These are phyloP conservation scores for Sanghuangporus weigelae DNA, from an alignment of 1,284 basidiomycete species.

Conservation along the genomic window DNA sequence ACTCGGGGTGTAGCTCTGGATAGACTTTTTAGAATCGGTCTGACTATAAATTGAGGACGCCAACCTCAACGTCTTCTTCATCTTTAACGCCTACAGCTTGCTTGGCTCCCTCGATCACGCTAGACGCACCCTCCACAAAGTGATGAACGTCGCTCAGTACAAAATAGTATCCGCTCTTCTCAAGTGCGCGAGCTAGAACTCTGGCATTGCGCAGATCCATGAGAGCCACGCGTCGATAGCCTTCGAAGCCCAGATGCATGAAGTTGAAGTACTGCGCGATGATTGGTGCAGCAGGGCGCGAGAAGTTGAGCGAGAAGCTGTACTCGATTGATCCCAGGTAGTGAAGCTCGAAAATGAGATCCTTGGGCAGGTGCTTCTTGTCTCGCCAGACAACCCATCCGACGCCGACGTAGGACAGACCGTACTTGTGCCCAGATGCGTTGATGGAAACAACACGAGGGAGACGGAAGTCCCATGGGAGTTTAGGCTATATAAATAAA, in stretches of 20 bases:
- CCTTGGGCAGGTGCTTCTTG: constrained; percentile 73
- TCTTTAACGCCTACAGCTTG: constrained; percentile 32
- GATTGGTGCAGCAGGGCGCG: constrained; percentile 85
- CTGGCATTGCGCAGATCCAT: constrained; percentile 82
- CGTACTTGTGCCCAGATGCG: constrained; percentile 87
- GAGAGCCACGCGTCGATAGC: constrained; percentile 72
- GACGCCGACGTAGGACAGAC: constrained; percentile 83
- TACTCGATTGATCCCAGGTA: constrained; percentile 61
- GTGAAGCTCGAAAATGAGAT: constrained; percentile 92
- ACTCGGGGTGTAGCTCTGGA: constrained; percentile 65
- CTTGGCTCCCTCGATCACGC: constrained; percentile 32
- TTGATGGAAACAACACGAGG: constrained; percentile 89
- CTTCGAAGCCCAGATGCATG: constrained; percentile 79
- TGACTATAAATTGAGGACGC: constrained; percentile 13
- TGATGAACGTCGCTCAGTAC: constrained; percentile 72
- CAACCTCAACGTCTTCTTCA: constrained; percentile 53
- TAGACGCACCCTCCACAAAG: constrained; percentile 22
- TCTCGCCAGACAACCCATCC: constrained; percentile 87
- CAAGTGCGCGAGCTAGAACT: constrained; percentile 81
- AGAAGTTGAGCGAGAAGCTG: constrained; percentile 93
- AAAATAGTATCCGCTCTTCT: constrained; percentile 72
- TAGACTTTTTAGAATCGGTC: background rate
- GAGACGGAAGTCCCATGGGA: constrained; percentile 83
- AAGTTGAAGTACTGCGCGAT: constrained; percentile 93
- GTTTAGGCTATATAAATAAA: constrained; percentile 48